Evolutionary conservation across 306 rosid species (phyloP).

Genomic region (Prunus mira): DNA sequence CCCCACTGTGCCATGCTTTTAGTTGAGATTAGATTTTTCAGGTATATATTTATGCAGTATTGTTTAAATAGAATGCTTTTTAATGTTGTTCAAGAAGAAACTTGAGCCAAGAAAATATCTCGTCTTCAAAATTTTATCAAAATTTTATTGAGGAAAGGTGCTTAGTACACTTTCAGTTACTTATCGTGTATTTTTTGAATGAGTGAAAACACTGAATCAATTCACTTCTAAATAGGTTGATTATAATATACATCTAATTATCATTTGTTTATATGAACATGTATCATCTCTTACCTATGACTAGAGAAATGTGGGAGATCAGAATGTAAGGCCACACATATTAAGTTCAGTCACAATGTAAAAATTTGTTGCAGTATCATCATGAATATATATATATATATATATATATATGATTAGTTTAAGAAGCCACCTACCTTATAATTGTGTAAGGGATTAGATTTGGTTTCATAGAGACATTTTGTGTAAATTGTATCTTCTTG

Average conservation of each 20-base stretch:
- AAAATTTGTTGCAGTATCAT: not conserved
- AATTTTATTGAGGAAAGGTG: not conserved
- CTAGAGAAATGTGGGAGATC: conserved; percentile 1
- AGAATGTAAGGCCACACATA: not conserved
- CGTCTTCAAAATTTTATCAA: not conserved
- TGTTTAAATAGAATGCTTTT: not conserved
- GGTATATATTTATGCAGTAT: not conserved
- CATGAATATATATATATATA: not conserved
- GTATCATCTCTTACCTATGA: not conserved
- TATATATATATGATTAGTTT: not conserved
- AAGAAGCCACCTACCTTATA: not conserved
- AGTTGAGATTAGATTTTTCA: not conserved
- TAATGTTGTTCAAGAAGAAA: not conserved
- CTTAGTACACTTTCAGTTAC: not conserved
- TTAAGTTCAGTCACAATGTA: not conserved
- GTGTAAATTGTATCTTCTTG: not conserved
- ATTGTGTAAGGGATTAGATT: not conserved
- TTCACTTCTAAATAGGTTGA: not conserved
- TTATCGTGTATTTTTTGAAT: not conserved
- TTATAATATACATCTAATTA: not conserved
- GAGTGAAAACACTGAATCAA: not conserved
- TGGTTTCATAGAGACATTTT: not conserved
- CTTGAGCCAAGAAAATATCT: not conserved
- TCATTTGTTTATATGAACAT: not conserved
- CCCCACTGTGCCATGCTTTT: conserved; percentile 16